Evolutionary conservation across 371 early-diverging fungal genomes (phyloP).

Genomic region (Mucor irregularis): DNA sequence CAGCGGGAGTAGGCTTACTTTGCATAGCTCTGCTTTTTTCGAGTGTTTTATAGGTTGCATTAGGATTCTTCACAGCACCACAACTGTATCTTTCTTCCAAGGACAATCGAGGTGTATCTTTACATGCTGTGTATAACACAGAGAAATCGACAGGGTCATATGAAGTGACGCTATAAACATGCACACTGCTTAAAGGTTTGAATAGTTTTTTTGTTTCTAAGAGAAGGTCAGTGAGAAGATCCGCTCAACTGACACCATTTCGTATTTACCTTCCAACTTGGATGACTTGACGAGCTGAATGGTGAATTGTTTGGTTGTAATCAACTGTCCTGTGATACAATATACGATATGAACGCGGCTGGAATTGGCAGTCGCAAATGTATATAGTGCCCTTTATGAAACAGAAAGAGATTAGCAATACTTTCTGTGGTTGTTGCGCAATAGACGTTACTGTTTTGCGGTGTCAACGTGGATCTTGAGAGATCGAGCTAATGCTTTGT

Average conservation of each 20-base stretch:
- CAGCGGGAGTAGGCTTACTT: not conserved
- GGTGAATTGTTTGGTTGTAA: not conserved
- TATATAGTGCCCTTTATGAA: slow-evolving; percentile 13
- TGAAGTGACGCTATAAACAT: slow-evolving; percentile 15
- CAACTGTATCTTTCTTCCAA: slow-evolving; percentile 12
- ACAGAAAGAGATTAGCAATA: not conserved
- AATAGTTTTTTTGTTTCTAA: slow-evolving; percentile 9
- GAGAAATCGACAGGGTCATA: slow-evolving; percentile 9
- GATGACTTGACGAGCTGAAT: slow-evolving; percentile 17
- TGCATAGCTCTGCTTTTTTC: not conserved
- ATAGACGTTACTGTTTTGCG: slow-evolving; percentile 20
- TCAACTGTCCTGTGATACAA: slow-evolving; percentile 12
- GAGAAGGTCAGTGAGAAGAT: no score
- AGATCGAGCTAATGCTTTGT: slow-evolving; percentile 20
- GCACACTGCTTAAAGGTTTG: slow-evolving; percentile 6
- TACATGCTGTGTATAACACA: slow-evolving; percentile 7
- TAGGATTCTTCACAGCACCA: slow-evolving; percentile 8
- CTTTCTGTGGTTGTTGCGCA: not conserved
- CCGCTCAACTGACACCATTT: no score
- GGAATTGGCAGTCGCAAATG: slow-evolving; percentile 5
- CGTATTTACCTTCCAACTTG: slow-evolving; percentile 23
- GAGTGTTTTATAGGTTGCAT: not conserved
- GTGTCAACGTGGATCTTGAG: slow-evolving; percentile 14
- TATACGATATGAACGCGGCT: slow-evolving; percentile 3
- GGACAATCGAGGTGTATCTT: slow-evolving; percentile 4